These are phyloP conservation scores for Pulveroboletus sp. DNA, from an alignment of 768 basidiomycete genomes.

Conservation along the genomic window DNA sequence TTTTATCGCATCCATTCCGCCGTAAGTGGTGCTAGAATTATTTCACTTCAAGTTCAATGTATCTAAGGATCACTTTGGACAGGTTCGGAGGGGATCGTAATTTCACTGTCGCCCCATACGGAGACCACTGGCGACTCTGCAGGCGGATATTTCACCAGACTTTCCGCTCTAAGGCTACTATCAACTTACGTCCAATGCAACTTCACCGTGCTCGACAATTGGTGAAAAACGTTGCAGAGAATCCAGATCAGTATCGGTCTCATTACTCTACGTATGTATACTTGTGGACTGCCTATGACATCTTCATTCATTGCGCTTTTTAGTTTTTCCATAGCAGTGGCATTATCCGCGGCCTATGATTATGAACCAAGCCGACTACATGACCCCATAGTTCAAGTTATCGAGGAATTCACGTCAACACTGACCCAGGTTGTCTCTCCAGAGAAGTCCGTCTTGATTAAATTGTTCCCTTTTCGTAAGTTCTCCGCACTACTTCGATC, in stretches of 20 bases:
- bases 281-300: not conserved
- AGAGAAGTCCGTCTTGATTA: slow-evolving; percentile 2
- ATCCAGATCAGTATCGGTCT: not conserved
- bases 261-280: slow-evolving; percentile 2
- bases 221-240: not conserved
- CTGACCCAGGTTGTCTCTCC: not conserved
- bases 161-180: not conserved
- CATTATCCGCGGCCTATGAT: slow-evolving; percentile 1
- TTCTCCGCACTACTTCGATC: not conserved
- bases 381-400: slow-evolving; percentile 1
- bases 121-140: not conserved
- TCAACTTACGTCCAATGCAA: not conserved
- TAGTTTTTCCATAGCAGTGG: slow-evolving; percentile 2
- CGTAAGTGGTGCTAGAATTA: slow-evolving; percentile 5
- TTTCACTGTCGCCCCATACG: not conserved
- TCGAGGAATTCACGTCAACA: not conserved
- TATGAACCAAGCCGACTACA: slow-evolving; percentile 6
- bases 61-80: not conserved
- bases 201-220: not conserved
- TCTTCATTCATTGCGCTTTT: not conserved
- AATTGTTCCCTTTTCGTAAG: slow-evolving; percentile 3
- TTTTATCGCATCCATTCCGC: slow-evolving; percentile 4
- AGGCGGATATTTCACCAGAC: not conserved
- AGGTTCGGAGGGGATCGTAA: not conserved
- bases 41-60: not conserved